Base-by-base conservation (phyloP, 768 basidiomycete species). In the Tylopilus vinaceipallidus region DNA sequence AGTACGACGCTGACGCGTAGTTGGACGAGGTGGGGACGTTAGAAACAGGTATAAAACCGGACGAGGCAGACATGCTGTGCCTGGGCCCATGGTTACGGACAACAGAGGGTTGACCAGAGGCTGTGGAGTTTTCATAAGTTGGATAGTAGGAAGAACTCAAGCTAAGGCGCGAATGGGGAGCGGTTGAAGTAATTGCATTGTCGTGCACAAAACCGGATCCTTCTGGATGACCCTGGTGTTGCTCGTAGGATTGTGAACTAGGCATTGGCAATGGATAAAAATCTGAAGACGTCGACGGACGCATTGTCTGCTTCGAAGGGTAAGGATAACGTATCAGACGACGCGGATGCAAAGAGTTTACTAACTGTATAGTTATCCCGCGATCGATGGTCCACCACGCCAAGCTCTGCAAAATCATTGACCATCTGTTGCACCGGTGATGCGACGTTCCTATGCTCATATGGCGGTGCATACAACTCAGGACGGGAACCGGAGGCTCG, bases 391-490 rank as follows among this genome's bases (percentile, higher is more conserved):
- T 74, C 73, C 42, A 75, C 72, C 17, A 90, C 62, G 9, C 77
- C 76, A 52, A 92, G 73, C 55, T 88, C 86, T 14, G 77, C 77
- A 52, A 91, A 84, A 42, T 86, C 83, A 49, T 77, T 78, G 19
- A 80, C 66, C n/a, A 88, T 47, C 34, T 73, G 71, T 53, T 85
- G 84, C 22, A 84, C 63, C 2, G 59, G 22, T 1, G 76, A 70
- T 14, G 75, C 62, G 20, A 61, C 50, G 26, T 68, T 73, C 32
- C 74, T 71, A 42, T 76, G 77, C 52, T 90, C 87, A 59, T 92
- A 92, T 2, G 82, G 81, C 0, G 88, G 81, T 32, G 79, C 79
- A 61, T 93, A 93, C 17, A 91, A 70, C 56, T 88, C 84, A 10
- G 80, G 80, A 39, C 79, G 69, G 19, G 86, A 84, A 56, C 71